Evolutionary conservation across 495 filamentous ascomycete genomes (phyloP).

Genomic region (Penicillium salamii): DNA sequence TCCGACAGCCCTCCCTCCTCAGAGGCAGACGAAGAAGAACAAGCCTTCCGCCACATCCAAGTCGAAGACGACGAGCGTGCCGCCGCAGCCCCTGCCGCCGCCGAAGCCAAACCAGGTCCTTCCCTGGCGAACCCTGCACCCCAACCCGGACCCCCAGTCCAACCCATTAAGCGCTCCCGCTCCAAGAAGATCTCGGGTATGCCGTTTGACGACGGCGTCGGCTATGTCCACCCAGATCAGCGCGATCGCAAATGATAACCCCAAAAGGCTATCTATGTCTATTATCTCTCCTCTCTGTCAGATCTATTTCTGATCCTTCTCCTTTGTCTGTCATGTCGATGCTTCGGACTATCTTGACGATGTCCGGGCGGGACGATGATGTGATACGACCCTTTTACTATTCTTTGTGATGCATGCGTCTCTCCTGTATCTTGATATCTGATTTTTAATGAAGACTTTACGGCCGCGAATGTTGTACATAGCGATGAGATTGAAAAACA

Average conservation of each 20-base stretch:
- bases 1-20: conserved; percentile 47
- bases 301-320: not conserved
- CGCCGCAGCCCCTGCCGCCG: conserved; percentile 28
- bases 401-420: conserved; percentile 12
- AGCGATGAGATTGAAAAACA: conserved; percentile 4
- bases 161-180: conserved; percentile 46
- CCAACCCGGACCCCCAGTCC: conserved; percentile 27
- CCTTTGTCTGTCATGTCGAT: not conserved
- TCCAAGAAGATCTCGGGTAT: conserved; percentile 44
- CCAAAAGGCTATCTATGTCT: not conserved
- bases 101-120: conserved; percentile 36
- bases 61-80: conserved; percentile 51
- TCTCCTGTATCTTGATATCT: conserved; percentile 6
- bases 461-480: conserved; percentile 10
- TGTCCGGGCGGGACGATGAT: conserved; percentile 3
- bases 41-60: conserved; percentile 50
- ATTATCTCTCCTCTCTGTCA: not conserved
- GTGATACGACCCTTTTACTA: conserved; percentile 3
- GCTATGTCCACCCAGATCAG: conserved; percentile 44
- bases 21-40: conserved; percentile 43
- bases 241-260: conserved; percentile 16
- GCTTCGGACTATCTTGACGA: conserved; percentile 6
- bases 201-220: conserved; percentile 47
- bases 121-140: conserved; percentile 33
- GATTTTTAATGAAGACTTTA: conserved; percentile 12